A percentile compares a stretch with the other conserved stretches of the same genome.
Conservation (phyloP, 768 basidiomycete species). For the Mycena crocata region DNA sequence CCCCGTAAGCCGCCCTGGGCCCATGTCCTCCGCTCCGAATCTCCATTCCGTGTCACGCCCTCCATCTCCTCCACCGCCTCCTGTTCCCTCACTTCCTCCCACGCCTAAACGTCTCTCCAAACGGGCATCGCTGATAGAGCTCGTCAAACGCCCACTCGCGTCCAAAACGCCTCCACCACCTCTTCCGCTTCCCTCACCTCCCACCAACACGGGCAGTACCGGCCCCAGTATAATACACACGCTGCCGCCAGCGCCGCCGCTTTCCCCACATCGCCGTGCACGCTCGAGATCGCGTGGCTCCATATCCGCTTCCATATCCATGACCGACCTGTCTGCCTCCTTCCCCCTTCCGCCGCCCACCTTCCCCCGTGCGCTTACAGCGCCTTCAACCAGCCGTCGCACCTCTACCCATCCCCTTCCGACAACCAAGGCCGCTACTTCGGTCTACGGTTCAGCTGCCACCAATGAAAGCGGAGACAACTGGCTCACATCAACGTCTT, state of each 20-base stretch:
- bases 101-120: constrained; percentile 5
- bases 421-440: neutral
- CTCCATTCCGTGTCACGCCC: constrained; percentile 20
- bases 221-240: neutral
- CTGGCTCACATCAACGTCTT: constrained; percentile 53
- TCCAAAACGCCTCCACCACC: constrained; percentile 6
- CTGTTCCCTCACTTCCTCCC: neutral
- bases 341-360: constrained; percentile 18
- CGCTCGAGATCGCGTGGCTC: constrained; percentile 21
- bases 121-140: constrained; percentile 9
- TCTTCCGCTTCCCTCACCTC: constrained; percentile 14
- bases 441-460: neutral
- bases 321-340: constrained; percentile 6
- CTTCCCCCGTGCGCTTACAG: constrained; percentile 28
- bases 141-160: constrained; percentile 18
- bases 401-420: neutral
- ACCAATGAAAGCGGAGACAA: constrained; percentile 33
- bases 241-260: constrained; percentile 14
- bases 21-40: constrained; percentile 35
- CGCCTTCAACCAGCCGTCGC: constrained; percentile 26
- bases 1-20: constrained; percentile 8
- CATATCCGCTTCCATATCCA: neutral
- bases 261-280: constrained; percentile 20
- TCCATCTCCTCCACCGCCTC: neutral
- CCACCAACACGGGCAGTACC: neutral